Conservation (phyloP, 129 eudicot species). For the Chrysanthemum seticuspe region DNA sequence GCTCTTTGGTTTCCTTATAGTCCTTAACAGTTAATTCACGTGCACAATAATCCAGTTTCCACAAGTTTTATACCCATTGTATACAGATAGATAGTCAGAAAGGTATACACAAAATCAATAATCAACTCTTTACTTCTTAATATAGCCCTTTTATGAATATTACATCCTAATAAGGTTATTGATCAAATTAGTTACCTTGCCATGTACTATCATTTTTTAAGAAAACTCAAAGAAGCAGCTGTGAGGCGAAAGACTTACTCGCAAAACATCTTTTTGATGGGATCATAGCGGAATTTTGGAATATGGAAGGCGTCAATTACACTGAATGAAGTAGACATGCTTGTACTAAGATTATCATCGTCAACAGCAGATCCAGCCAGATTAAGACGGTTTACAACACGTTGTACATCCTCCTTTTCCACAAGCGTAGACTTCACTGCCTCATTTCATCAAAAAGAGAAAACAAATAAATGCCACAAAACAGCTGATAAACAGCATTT, state of each 20-base stretch:
- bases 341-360: conserved; percentile 44
- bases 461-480: background rate
- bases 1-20: too few relatives aligned
- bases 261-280: conserved; percentile 60
- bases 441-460: conserved; percentile 9
- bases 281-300: conserved; percentile 78
- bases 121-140: too few relatives aligned
- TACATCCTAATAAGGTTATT: too few relatives aligned
- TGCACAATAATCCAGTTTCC: too few relatives aligned
- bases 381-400: conserved; percentile 44
- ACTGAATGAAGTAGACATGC: conserved; percentile 42
- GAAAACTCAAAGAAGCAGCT: too few relatives aligned
- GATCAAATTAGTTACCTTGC: too few relatives aligned
- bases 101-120: too few relatives aligned
- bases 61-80: too few relatives aligned
- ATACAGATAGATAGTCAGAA: too few relatives aligned
- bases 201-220: background rate
- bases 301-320: conserved; percentile 62
- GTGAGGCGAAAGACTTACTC: conserved; percentile 45
- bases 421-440: conserved; percentile 86
- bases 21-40: too few relatives aligned
- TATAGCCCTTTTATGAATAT: too few relatives aligned
- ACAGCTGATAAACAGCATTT: too few relatives aligned
- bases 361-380: conserved; percentile 53
- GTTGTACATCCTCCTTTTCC: conserved; percentile 67